Base-by-base conservation (phyloP, 257 asterid species). In the Ballota nigra region DNA sequence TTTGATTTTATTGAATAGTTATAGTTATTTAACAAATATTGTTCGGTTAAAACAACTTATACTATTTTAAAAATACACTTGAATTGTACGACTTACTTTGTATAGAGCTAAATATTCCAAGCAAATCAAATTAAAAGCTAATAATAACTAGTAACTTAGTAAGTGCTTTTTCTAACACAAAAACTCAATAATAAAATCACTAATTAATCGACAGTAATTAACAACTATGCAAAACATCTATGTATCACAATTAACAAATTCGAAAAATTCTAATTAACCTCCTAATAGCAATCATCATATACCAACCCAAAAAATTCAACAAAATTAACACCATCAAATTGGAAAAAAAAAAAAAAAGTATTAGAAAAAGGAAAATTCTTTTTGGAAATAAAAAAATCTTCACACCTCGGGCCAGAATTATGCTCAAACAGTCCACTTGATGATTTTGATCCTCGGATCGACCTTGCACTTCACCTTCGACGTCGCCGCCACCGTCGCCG, bases 371-470 rank as follows among this genome's bases (percentile, higher is more conserved):
- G 5, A 36, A 71, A 72, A 1, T 6, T 15, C 0, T 11, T 13
- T 34, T 52, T 8, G 8, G 3, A 6, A 1, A 0, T 22, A 72
- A 52, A 45, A 68, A 60, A 40, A 60, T 5, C 5, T 59, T 53
- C 84, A 81, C 81, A 77, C 83, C 78, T 80, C 76, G 13, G 7
- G 34, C 60, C 29, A 26, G 38, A 22, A 71, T 24, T 52, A 18
- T 2, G 28, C 65, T 87, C 86, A 89, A 57, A 89, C 72, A 8
- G 91, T 87, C 96, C 95, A 89, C 74, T 78, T 86, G 82, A 87
- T 80, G 82, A 90, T 90, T 85, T 88, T 88, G 76, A 90, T 51
- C 12, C 90, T 72, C 6, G 92, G 87, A 75, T 88, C 93, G 15
- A 86, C 87, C 81, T 88, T 72, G 78, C 97, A 90, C 49, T 78